phyloP scores from a whole-genome alignment of 768 basidiomycete genomes.

The Psilocybe azurescens region DNA sequence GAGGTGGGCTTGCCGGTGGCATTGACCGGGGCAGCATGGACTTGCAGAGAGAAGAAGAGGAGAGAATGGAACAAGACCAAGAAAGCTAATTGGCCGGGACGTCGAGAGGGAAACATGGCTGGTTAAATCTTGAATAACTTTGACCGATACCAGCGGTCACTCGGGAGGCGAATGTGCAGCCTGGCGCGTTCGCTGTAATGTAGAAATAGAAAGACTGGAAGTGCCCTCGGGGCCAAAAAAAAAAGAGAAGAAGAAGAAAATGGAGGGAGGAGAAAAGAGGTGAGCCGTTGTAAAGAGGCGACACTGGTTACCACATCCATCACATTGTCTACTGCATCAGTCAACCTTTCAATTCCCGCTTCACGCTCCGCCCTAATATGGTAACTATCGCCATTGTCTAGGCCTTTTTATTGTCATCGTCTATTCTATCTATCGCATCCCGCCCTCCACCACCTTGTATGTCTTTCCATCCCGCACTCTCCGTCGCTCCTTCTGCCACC shows the following conservation, averaged over 20 bases:
- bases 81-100: slow-evolving; percentile 35
- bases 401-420: slow-evolving; percentile 1
- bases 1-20: slow-evolving; percentile 36
- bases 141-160: slow-evolving; percentile 59
- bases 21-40: slow-evolving; percentile 42
- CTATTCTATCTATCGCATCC: slow-evolving; percentile 46
- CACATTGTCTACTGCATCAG: slow-evolving; percentile 20
- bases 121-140: slow-evolving; percentile 30
- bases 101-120: slow-evolving; percentile 44
- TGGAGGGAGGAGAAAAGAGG: slow-evolving; percentile 18
- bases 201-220: slow-evolving; percentile 48
- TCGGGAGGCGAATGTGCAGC: slow-evolving; percentile 36
- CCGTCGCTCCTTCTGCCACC: slow-evolving; percentile 48
- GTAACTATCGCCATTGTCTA: slow-evolving; percentile 14
- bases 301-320: slow-evolving; percentile 15
- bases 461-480: slow-evolving; percentile 68
- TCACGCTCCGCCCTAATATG: slow-evolving; percentile 21
- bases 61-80: slow-evolving; percentile 45
- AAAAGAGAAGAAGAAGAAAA: slow-evolving; percentile 26
- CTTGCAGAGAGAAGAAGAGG: slow-evolving; percentile 35
- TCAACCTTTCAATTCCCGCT: slow-evolving; percentile 18
- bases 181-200: slow-evolving; percentile 31
- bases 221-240: slow-evolving; percentile 47
- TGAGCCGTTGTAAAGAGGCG: slow-evolving; percentile 12
- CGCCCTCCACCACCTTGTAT: slow-evolving; percentile 87